Conservation (phyloP, 441 rosid genomes). For the Erodium moschatum region DNA sequence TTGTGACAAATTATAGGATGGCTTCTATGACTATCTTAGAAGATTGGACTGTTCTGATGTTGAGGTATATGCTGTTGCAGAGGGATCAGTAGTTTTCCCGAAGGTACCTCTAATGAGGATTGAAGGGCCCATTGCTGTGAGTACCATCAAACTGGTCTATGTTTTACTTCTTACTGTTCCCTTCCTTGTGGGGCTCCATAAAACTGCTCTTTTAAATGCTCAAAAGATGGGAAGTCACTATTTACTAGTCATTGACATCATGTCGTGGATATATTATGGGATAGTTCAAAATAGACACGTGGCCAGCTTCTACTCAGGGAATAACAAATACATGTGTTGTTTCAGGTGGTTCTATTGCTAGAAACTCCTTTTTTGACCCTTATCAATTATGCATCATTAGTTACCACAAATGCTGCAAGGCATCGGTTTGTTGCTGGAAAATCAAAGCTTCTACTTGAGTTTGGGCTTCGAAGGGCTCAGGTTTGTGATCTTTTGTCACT, state of each 20-base stretch:
- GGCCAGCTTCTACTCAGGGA: background rate
- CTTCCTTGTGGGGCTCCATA: too few species aligned
- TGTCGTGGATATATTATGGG: background rate
- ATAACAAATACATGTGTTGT: slow-evolving; percentile 8
- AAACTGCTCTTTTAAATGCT: background rate
- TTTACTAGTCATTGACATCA: too few species aligned
- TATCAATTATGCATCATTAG: slow-evolving; percentile 80
- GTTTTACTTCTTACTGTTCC: background rate
- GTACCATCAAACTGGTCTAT: slow-evolving; percentile 25
- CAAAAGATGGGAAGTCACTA: too few species aligned
- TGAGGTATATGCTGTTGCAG: slow-evolving; percentile 74
- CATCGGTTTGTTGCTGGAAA: slow-evolving; percentile 88
- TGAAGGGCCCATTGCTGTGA: slow-evolving; percentile 87
- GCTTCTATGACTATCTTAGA: slow-evolving; percentile 65
- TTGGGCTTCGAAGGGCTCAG: slow-evolving; percentile 96
- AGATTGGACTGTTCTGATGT: slow-evolving; percentile 79
- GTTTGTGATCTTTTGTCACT: slow-evolving; percentile 27
- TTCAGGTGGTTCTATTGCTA: slow-evolving; percentile 75
- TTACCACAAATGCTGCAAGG: slow-evolving; percentile 82
- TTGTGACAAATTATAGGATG: slow-evolving; percentile 47
- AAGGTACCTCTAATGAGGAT: slow-evolving; percentile 84
- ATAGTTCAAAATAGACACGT: background rate
- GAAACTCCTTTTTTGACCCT: slow-evolving; percentile 86
- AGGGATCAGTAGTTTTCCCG: slow-evolving; percentile 91
- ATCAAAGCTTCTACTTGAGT: slow-evolving; percentile 64